A percentile compares a stretch with the other conserved stretches of the same genome.
Evolutionary conservation across 2,329 filamentous ascomycete species (phyloP).

Genomic region (Colletotrichum sp.): DNA sequence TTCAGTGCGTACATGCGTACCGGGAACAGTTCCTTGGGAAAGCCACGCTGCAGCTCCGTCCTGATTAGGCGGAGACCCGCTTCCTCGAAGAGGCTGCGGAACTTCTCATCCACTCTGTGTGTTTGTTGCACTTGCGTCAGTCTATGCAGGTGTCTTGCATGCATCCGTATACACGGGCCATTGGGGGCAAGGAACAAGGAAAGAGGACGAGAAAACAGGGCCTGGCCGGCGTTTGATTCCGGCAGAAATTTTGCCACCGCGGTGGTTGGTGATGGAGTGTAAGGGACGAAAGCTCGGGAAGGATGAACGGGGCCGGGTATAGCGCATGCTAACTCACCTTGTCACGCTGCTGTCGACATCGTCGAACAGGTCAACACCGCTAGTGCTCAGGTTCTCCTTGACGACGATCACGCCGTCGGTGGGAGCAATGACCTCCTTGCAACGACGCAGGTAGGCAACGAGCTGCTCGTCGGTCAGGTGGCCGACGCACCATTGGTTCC

Average conservation of each 20-base stretch:
- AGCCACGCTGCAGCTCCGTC: constrained; percentile 75
- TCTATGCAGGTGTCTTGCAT: constrained; percentile 17
- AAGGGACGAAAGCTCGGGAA: neutral
- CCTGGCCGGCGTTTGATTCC: neutral
- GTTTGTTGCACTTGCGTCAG: constrained; percentile 9
- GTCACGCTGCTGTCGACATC: constrained; percentile 22
- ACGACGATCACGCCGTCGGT: constrained; percentile 39
- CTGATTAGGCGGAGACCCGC: constrained; percentile 73
- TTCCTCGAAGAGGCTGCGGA: constrained; percentile 69
- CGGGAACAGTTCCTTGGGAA: constrained; percentile 72
- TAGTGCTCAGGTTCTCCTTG: constrained; percentile 73
- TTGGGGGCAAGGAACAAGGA: neutral
- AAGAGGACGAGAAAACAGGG: neutral
- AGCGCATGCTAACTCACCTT: constrained; percentile 1
- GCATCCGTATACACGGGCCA: constrained; percentile 1
- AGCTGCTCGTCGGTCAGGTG: constrained; percentile 81
- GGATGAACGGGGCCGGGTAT: neutral
- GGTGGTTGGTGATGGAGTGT: neutral
- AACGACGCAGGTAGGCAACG: constrained; percentile 68
- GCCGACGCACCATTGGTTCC: constrained; percentile 90
- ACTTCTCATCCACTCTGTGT: constrained; percentile 72
- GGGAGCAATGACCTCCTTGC: constrained; percentile 46
- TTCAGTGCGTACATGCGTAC: constrained; percentile 81
- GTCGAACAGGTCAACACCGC: constrained; percentile 63
- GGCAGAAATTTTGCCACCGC: neutral